Evolutionary conservation across 169 alveolate genomes (phyloP).

Genomic region (Cryptosporidium viatorum): DNA sequence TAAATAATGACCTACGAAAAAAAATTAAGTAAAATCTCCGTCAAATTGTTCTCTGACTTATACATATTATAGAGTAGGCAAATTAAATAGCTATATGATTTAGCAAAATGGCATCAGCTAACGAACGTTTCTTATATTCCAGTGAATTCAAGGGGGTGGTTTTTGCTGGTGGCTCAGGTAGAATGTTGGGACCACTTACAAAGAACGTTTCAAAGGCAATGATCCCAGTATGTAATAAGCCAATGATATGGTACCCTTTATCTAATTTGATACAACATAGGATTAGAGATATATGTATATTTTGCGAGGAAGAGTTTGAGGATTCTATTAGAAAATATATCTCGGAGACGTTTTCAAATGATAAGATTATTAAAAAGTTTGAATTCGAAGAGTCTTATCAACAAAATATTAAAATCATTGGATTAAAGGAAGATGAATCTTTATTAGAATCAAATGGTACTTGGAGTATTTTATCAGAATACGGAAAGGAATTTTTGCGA

Average conservation of each 20-base stretch:
- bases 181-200: constrained; percentile 76
- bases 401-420: constrained; percentile 37
- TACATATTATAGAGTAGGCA: not conserved
- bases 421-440: constrained; percentile 31
- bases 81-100: not conserved
- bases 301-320: constrained; percentile 24
- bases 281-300: constrained; percentile 49
- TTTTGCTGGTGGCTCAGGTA: constrained; percentile 79
- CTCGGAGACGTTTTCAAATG: constrained; percentile 13
- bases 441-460: constrained; percentile 33
- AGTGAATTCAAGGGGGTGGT: constrained; percentile 76
- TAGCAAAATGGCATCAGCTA: constrained; percentile 15
- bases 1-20: not conserved
- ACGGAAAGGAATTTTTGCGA: constrained; percentile 20
- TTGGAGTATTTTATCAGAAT: constrained; percentile 28
- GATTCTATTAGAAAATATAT: constrained; percentile 12
- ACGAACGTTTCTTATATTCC: constrained; percentile 32
- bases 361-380: constrained; percentile 7
- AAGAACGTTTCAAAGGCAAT: constrained; percentile 56
- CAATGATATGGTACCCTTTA: constrained; percentile 76
- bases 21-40: not conserved
- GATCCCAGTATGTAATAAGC: constrained; percentile 77
- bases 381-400: constrained; percentile 25
- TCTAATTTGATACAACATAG: constrained; percentile 33
- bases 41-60: not conserved